Evolutionary conservation across 75 land plant genomes (phyloP), one percentile per base, ranked within the genome.

Genomic region (Sequoia sempervirens): DNA sequence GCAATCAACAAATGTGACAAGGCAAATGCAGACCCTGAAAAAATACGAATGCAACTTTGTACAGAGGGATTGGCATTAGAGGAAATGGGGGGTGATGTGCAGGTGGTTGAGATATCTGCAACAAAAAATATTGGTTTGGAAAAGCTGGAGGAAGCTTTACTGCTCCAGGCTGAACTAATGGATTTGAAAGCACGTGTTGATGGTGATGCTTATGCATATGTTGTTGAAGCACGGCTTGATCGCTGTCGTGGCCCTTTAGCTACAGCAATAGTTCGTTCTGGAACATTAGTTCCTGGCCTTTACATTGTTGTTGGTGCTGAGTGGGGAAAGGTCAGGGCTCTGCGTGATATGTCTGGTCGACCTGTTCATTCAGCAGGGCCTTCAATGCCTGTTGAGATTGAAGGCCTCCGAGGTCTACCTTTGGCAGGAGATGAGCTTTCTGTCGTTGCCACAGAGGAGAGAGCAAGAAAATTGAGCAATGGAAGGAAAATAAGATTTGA

Each of bases 1-100:
- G 99, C 99, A 26, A 92, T 95, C 32, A 97, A 95, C 70, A 97
- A 95, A 81, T 97, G 97, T 86, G 99, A 97, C 85, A 93, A 92
- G 82, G 93, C 89, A 45, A 89, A 88, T 81, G 94, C 99, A 34
- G 0, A 34, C 36, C 36, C 36, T 34, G 90, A 34, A 0, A 34
- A 34, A 34, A 34, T 34, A 34, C 0, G 36, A 34, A 34, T 34
- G 0, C 36, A 34, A 34, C 0, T 34, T 34, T 34, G 36, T 34
- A 0, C 0, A 34, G 36, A 34, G 36, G 36, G 36, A 0, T 34
- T 34, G 36, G 36, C 36, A 34, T 34, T 34, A 34, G 36, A 34
- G 36, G 36, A 34, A 34, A 34, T 34, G 36, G 36, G 99, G 32
- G 99, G 99, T 54, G 97, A 97, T 86, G 89, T 97, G 32, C 97